Conservation (phyloP, 176 grass and related monocot genomes). For the Rhipidocladum racemiflorum region DNA sequence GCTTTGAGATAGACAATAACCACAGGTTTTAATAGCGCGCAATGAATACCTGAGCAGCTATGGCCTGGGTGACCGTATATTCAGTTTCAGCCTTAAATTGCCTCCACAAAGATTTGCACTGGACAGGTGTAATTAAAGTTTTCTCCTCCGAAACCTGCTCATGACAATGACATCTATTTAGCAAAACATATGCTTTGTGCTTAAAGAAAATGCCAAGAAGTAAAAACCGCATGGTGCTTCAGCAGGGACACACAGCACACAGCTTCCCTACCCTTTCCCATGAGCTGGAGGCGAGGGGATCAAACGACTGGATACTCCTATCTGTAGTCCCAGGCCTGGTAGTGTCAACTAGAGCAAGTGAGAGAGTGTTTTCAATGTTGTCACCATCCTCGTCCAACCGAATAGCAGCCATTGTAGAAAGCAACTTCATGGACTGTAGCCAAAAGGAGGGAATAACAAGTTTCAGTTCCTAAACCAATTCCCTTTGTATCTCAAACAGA, state of each 20-base stretch:
- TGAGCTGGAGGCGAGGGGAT: conserved; percentile 86
- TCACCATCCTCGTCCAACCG: conserved; percentile 84
- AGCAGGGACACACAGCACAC: conserved; percentile 15
- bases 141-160: conserved; percentile 60
- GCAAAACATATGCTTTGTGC: conserved; percentile 31
- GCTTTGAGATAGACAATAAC: not conserved
- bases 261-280: conserved; percentile 77
- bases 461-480: conserved; percentile 13
- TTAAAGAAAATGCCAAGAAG: conserved; percentile 37
- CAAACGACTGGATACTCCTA: conserved; percentile 69
- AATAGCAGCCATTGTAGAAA: conserved; percentile 89
- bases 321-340: conserved; percentile 50
- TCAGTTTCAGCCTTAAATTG: conserved; percentile 94
- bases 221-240: conserved; percentile 16
- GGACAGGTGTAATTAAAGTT: conserved; percentile 86
- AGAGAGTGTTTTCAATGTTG: conserved; percentile 74
- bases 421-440: conserved; percentile 89
- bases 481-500: not conserved
- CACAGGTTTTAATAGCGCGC: not conserved
- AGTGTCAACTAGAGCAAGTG: conserved; percentile 65
- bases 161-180: conserved; percentile 25
- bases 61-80: conserved; percentile 88
- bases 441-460: conserved; percentile 11
- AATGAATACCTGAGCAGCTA: conserved; percentile 75
- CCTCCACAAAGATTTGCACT: conserved; percentile 89